phyloP scores from a whole-genome alignment of 2,329 filamentous ascomycete genomes.

The Lachnellula occidentalis region DNA sequence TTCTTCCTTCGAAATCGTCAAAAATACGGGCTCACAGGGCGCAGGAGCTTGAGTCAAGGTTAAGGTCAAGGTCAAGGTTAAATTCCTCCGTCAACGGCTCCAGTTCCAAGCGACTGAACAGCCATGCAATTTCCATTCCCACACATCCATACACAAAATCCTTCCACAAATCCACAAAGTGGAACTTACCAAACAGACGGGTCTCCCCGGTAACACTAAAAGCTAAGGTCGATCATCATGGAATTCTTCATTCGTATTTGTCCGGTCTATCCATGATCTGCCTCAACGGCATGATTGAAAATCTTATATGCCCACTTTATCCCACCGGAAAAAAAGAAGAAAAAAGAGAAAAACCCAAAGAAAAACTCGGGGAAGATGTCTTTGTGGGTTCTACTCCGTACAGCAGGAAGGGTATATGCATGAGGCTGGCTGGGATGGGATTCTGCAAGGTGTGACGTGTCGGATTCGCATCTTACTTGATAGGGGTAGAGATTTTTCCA shows the following conservation, averaged over 20 bases:
- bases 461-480: not conserved
- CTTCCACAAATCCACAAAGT: not conserved
- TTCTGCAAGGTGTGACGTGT: not conserved
- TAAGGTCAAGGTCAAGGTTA: too few relatives aligned
- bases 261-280: not conserved
- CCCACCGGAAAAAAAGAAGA: not conserved
- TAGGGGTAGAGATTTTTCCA: not conserved
- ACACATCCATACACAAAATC: not conserved
- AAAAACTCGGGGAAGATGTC: not conserved
- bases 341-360: too few relatives aligned
- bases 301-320: not conserved
- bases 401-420: not conserved
- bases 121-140: slow-evolving; percentile 9
- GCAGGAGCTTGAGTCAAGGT: slow-evolving; percentile 3
- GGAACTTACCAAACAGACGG: slow-evolving; percentile 6
- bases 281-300: not conserved
- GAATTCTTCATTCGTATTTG: not conserved
- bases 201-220: not conserved
- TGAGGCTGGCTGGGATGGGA: slow-evolving; percentile 1
- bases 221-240: not conserved
- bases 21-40: not conserved
- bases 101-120: slow-evolving; percentile 7
- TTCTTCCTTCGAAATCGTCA: not conserved
- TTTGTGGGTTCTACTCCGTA: not conserved
- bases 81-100: not conserved